phyloP scores from a whole-genome alignment of 305 asterid species.

The Fraxinus platypoda region DNA sequence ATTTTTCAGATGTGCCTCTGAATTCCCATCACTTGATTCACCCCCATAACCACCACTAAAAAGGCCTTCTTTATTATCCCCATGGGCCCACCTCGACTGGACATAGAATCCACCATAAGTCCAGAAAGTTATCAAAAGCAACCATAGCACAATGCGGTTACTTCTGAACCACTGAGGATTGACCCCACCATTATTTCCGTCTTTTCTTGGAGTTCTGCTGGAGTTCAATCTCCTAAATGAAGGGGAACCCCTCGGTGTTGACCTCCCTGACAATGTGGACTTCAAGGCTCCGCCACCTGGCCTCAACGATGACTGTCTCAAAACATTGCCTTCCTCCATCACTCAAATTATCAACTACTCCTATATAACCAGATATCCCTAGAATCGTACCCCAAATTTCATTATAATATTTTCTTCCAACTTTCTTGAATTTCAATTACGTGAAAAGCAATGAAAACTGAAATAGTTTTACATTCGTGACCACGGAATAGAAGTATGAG shows the following conservation, averaged over 20 bases:
- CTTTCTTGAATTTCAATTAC: slow-evolving; percentile 15
- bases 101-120: slow-evolving; percentile 87
- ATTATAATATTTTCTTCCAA: slow-evolving; percentile 3
- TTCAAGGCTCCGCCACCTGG: slow-evolving; percentile 50
- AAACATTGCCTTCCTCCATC: slow-evolving; percentile 74
- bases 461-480: not conserved
- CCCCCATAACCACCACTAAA: slow-evolving; percentile 83
- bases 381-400: slow-evolving; percentile 12
- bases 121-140: slow-evolving; percentile 97
- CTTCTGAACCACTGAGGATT: slow-evolving; percentile 55
- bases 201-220: slow-evolving; percentile 66
- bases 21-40: slow-evolving; percentile 37
- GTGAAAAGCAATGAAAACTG: not conserved
- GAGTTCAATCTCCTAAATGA: slow-evolving; percentile 66
- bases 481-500: not conserved
- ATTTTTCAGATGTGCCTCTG: slow-evolving; percentile 31
- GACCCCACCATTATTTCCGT: slow-evolving; percentile 42
- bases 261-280: slow-evolving; percentile 75
- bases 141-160: slow-evolving; percentile 88
- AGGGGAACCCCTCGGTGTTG: slow-evolving; percentile 87
- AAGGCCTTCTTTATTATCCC: slow-evolving; percentile 87
- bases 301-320: slow-evolving; percentile 62
- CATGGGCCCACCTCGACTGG: slow-evolving; percentile 99
- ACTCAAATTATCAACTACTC: slow-evolving; percentile 18
- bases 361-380: not conserved